Evolutionary conservation across 2,329 filamentous ascomycete genomes (phyloP), one percentile per base, ranked within the genome.

Genomic region (Venturia nashicola): DNA sequence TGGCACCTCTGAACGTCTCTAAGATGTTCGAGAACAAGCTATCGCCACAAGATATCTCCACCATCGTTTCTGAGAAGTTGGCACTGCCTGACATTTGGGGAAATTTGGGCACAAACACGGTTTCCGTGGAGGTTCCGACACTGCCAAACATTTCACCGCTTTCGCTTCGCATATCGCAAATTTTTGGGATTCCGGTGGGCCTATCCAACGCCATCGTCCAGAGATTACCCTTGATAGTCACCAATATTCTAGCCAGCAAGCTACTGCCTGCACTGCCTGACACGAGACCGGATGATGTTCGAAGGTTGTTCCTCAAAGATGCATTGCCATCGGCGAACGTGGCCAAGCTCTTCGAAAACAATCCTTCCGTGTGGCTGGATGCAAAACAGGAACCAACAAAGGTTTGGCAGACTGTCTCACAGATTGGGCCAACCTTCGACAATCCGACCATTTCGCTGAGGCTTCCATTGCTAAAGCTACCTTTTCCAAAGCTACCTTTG

Each of bases 1-100:
- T 61, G 59, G 59, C 59, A 61, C 59, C 59, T 61, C 59, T 61
- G 20, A 61, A 61, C n/a, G 42, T 61, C 36, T 42, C 59, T 18
- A 61, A 61, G 39, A 61, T 61, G 59, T 43, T 61, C 23, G 39
- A 61, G 36, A 61, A 61, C 36, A 61, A 46, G 20, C 18, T 46
- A 14, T 16, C 6, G 39, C 36, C 39, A 8, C 51, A 32, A n/a
- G 27, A 36, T 12, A 57, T 57, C 27, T 57, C 51, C 32, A 57
- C 34, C 14, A 12, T 34, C 8, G 12, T 57, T 32, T 5, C 27
- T n/a, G 51, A 23, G 16, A 57, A 36, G 5, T 18, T 57, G 51
- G 14, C 51, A 36, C 8, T 57, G 18, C 51, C 51, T 18, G 51
- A 9, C 2, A 4, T 57, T 20, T 6, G 11, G 14, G 32, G 8